phyloP scores from a whole-genome alignment of 306 rosid genomes.

The Ceratonia siliqua region DNA sequence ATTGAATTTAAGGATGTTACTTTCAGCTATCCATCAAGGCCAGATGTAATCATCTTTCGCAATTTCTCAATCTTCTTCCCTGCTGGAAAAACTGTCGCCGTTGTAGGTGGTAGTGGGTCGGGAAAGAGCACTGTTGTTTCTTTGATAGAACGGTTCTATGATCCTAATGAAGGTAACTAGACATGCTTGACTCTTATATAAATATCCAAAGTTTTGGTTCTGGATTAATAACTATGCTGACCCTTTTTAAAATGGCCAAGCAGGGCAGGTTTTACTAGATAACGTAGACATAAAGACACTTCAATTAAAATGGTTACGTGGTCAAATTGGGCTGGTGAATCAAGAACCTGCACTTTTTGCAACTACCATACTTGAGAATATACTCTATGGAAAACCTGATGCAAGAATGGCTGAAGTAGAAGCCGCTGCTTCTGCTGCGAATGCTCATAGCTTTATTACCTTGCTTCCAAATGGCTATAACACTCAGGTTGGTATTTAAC shows the following conservation, averaged over 20 bases:
- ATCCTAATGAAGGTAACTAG: slow-evolving; percentile 81
- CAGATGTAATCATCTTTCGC: slow-evolving; percentile 79
- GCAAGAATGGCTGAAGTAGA: slow-evolving; percentile 91
- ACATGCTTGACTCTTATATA: not conserved
- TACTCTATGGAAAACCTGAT: slow-evolving; percentile 88
- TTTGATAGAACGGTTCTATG: slow-evolving; percentile 93
- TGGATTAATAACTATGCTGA: slow-evolving; percentile 3
- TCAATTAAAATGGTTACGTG: slow-evolving; percentile 85
- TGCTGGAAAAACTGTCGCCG: slow-evolving; percentile 93
- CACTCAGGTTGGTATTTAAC: slow-evolving; percentile 65
- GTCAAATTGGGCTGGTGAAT: slow-evolving; percentile 95
- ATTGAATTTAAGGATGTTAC: slow-evolving; percentile 87
- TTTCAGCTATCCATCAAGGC: slow-evolving; percentile 95
- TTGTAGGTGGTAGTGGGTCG: slow-evolving; percentile 97
- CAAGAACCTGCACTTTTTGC: slow-evolving; percentile 99
- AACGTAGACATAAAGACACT: slow-evolving; percentile 81
- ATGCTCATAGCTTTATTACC: slow-evolving; percentile 90
- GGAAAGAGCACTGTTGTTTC: slow-evolving; percentile 99
- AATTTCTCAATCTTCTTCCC: slow-evolving; percentile 89
- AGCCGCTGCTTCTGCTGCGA: slow-evolving; percentile 89
- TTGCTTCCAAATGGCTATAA: slow-evolving; percentile 88
- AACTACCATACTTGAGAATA: slow-evolving; percentile 89
- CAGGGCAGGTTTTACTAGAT: slow-evolving; percentile 93
- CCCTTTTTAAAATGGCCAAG: slow-evolving; percentile 24
- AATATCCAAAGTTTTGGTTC: not conserved